phyloP scores from a whole-genome alignment of 495 filamentous ascomycete genomes.

The Podospora fimiseda region DNA sequence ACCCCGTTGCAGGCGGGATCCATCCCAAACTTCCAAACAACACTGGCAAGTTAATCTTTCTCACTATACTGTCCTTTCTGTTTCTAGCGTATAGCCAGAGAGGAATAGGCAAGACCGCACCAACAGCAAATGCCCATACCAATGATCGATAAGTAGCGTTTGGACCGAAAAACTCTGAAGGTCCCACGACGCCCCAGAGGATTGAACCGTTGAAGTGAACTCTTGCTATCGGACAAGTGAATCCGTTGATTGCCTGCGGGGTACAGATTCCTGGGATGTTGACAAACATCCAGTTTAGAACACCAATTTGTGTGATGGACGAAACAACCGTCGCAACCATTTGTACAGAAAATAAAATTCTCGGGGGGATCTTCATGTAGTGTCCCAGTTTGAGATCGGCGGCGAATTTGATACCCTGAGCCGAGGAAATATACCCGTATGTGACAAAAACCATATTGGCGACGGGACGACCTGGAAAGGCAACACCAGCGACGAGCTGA shows the following conservation, averaged over 20 bases:
- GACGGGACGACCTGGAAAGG: slow-evolving; percentile 76
- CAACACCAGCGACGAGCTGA: slow-evolving; percentile 69
- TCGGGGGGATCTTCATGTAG: slow-evolving; percentile 90
- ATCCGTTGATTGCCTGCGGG: slow-evolving; percentile 69
- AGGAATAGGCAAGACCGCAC: slow-evolving; percentile 60
- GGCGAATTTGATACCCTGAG: slow-evolving; percentile 81
- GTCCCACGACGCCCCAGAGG: slow-evolving; percentile 83
- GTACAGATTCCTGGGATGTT: slow-evolving; percentile 75
- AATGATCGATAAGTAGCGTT: slow-evolving; percentile 62
- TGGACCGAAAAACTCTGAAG: slow-evolving; percentile 67
- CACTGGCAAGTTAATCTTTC: slow-evolving; percentile 65
- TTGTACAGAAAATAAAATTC: slow-evolving; percentile 71
- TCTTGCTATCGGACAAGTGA: slow-evolving; percentile 79
- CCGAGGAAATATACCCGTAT: slow-evolving; percentile 74
- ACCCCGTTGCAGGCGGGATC: slow-evolving; percentile 80
- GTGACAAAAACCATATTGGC: slow-evolving; percentile 88
- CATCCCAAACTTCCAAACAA: slow-evolving; percentile 67
- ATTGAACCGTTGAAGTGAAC: slow-evolving; percentile 89
- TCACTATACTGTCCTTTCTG: slow-evolving; percentile 43
- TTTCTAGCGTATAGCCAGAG: slow-evolving; percentile 57
- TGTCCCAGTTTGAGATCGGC: slow-evolving; percentile 83
- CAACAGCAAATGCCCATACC: slow-evolving; percentile 72
- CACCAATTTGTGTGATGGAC: slow-evolving; percentile 71
- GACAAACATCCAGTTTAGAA: slow-evolving; percentile 84
- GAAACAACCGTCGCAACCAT: slow-evolving; percentile 74